Percentiles rank a stretch among this genome's conserved stretches.
phyloP scores from a whole-genome alignment of 2,329 filamentous ascomycete genomes.

The Curvularia spicifera region DNA sequence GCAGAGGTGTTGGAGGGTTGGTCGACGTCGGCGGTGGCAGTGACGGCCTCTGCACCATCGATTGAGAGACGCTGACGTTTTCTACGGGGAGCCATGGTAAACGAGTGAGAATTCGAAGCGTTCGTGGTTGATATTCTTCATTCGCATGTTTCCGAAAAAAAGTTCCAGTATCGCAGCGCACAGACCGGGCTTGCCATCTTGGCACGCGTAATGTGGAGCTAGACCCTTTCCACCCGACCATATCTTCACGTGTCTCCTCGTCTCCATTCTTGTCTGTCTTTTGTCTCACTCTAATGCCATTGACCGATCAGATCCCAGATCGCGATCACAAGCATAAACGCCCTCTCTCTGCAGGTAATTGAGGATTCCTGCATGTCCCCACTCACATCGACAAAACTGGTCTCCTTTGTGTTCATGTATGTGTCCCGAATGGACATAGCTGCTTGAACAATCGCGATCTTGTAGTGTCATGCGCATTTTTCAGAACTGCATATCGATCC shows the following conservation, averaged over 20 bases:
- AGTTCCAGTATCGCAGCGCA: conserved; percentile 20
- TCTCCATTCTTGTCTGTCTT: background rate
- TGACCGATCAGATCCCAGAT: conserved; percentile 11
- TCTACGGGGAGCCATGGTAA: conserved; percentile 48
- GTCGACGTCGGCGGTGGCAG: conserved; percentile 35
- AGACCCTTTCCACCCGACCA: conserved; percentile 5
- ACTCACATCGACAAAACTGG: conserved; percentile 1
- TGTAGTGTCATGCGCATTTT: conserved; percentile 8
- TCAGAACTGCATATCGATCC: conserved; percentile 6
- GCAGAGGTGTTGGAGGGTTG: conserved; percentile 21
- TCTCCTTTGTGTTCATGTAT: conserved; percentile 4
- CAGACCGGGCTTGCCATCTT: conserved; percentile 19
- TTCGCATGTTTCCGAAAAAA: conserved; percentile 16
- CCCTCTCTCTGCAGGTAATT: conserved; percentile 5
- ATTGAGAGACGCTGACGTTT: conserved; percentile 52
- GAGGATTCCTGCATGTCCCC: conserved; percentile 14
- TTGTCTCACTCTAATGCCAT: background rate
- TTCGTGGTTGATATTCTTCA: conserved; percentile 6
- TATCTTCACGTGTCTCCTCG: conserved; percentile 1
- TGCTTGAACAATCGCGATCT: background rate
- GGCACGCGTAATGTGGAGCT: conserved; percentile 13
- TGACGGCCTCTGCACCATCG: conserved; percentile 45
- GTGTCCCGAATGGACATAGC: conserved; percentile 2
- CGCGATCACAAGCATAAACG: conserved; percentile 7
- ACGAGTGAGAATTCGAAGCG: conserved; percentile 1